Conservation (phyloP, 2,329 filamentous ascomycete genomes). For the Colletotrichum sp. region DNA sequence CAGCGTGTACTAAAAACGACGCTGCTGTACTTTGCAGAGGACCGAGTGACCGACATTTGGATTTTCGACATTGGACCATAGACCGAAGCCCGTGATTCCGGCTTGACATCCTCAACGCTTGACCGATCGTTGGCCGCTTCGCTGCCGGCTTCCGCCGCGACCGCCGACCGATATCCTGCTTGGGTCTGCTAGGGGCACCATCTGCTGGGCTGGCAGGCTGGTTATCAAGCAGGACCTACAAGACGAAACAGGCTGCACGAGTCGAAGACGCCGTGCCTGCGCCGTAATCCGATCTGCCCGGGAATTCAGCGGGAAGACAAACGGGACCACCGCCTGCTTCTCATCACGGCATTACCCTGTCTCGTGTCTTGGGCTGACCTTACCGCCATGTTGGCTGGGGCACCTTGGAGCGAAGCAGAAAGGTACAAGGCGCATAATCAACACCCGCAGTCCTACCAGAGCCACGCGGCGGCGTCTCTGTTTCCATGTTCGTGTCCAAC, state of each 20-base stretch:
- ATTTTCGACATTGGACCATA: not conserved
- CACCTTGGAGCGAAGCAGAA: not conserved
- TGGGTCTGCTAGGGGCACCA: not conserved
- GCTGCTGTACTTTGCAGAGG: not conserved
- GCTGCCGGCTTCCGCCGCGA: slow-evolving; percentile 2
- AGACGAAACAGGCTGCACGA: slow-evolving; percentile 5
- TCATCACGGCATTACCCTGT: not conserved
- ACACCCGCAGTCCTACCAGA: not conserved
- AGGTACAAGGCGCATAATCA: not conserved
- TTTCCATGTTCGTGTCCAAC: not conserved
- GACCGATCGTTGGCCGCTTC: not conserved
- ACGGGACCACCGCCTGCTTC: not conserved
- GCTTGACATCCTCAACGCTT: not conserved
- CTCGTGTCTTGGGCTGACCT: not conserved
- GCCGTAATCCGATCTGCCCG: not conserved
- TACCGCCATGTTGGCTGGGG: not conserved
- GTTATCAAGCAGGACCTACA: not conserved
- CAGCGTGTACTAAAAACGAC: not conserved
- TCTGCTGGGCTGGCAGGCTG: not conserved
- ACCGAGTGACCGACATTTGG: not conserved
- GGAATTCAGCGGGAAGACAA: not conserved
- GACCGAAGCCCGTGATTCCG: not conserved
- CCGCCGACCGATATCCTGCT: not conserved
- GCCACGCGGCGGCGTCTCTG: not conserved
- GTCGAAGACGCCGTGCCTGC: not conserved